phyloP scores from a whole-genome alignment of 345 rosid genomes.

The Rhizophora apiculata region DNA sequence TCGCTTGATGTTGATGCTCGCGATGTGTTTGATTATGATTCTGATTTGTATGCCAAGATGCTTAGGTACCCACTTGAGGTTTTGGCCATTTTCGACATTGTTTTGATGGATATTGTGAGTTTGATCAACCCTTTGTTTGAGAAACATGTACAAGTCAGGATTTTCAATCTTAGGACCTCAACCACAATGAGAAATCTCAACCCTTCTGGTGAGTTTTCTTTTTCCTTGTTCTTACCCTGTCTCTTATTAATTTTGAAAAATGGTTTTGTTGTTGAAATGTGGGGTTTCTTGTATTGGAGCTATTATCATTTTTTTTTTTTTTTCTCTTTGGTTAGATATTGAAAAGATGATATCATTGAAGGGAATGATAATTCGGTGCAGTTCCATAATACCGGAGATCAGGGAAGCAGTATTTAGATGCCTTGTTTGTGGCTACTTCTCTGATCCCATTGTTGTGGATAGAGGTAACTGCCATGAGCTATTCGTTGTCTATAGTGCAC shows the following conservation, averaged over 20 bases:
- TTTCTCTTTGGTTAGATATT: slow-evolving; percentile 50
- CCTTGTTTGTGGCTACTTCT: slow-evolving; percentile 77
- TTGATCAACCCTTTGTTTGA: slow-evolving; percentile 68
- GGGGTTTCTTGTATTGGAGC: background rate
- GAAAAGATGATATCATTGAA: slow-evolving; percentile 96
- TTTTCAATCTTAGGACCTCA: slow-evolving; percentile 68
- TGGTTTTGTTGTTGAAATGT: background rate
- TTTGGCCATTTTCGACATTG: slow-evolving; percentile 89
- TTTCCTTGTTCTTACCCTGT: background rate
- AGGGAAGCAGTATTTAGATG: slow-evolving; percentile 94
- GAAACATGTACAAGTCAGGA: slow-evolving; percentile 83
- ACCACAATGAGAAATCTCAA: slow-evolving; percentile 90
- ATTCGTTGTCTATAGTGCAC: background rate
- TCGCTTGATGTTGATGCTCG: slow-evolving; percentile 87
- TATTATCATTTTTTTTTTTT: background rate
- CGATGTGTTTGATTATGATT: slow-evolving; percentile 80
- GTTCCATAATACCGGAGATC: slow-evolving; percentile 93
- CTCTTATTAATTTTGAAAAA: background rate
- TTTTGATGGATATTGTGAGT: slow-evolving; percentile 86
- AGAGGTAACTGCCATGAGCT: slow-evolving; percentile 60
- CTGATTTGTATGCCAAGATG: slow-evolving; percentile 82
- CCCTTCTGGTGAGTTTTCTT: slow-evolving; percentile 63
- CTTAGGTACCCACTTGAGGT: slow-evolving; percentile 90
- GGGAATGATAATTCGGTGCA: slow-evolving; percentile 92
- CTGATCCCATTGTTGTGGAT: slow-evolving; percentile 85